phyloP scores from a whole-genome alignment of 805 yeast genomes.

The Starmerella gropengiesseri region DNA sequence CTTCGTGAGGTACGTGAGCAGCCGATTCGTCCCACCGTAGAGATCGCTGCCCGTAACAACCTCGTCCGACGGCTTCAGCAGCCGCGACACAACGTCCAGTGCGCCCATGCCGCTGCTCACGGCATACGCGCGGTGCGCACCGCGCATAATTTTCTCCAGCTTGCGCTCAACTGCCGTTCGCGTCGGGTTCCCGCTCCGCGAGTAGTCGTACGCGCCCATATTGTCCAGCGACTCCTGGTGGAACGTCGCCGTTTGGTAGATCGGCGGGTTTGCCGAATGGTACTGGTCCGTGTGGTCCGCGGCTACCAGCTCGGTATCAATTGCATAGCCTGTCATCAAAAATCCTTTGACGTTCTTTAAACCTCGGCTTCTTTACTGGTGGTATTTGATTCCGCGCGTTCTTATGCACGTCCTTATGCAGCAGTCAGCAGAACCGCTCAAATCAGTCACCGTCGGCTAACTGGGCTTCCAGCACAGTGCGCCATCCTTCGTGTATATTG shows the following conservation, averaged over 20 bases:
- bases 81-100: conserved; percentile 68
- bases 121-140: conserved; percentile 62
- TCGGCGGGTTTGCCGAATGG: conserved; percentile 74
- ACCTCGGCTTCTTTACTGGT: too few species aligned
- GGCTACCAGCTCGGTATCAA: conserved; percentile 63
- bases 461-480: too few species aligned
- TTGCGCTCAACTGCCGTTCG: conserved; percentile 71
- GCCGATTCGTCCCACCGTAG: conserved; percentile 87
- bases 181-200: conserved; percentile 91
- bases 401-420: not conserved
- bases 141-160: conserved; percentile 60
- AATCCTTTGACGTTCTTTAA: too few species aligned
- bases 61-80: conserved; percentile 71
- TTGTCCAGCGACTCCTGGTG: conserved; percentile 62
- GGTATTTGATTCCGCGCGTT: too few species aligned
- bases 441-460: too few species aligned
- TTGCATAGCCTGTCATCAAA: conserved; percentile 4
- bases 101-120: conserved; percentile 92
- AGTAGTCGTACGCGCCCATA: conserved; percentile 76
- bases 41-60: conserved; percentile 91
- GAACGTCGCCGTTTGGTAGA: conserved; percentile 91
- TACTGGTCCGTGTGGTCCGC: conserved; percentile 55
- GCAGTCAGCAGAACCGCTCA: not conserved
- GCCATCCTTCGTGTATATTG: too few species aligned
- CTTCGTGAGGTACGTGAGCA: conserved; percentile 58